These are phyloP conservation scores for Penicillium samsonianum DNA, from an alignment of 495 filamentous ascomycete genomes.

Conservation along the genomic window DNA sequence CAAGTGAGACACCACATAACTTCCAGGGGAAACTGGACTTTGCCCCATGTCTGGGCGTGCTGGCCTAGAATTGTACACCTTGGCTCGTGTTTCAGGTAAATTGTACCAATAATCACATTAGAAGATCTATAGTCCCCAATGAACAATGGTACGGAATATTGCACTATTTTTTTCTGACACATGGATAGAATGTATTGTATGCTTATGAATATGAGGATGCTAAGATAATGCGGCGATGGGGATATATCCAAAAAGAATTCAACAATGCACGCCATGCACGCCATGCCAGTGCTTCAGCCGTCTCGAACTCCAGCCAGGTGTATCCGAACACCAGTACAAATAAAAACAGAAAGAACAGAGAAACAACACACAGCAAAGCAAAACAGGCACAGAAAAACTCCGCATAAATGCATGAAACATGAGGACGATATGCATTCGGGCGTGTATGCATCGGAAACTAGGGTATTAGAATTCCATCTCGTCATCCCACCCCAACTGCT, in stretches of 20 bases:
- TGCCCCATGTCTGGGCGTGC: no score
- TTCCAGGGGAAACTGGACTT: no score
- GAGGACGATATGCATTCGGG: slow-evolving; percentile 13
- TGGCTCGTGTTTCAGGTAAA: no score
- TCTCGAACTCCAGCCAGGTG: slow-evolving; percentile 5
- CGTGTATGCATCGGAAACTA: slow-evolving; percentile 13
- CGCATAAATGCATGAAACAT: slow-evolving; percentile 6
- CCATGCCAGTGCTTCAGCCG: slow-evolving; percentile 7
- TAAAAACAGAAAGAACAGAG: not conserved
- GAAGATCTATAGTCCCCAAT: no score
- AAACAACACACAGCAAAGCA: not conserved
- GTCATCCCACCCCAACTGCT: slow-evolving; percentile 76
- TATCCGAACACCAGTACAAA: slow-evolving; percentile 5
- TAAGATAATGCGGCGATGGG: slow-evolving; percentile 4
- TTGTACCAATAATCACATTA: no score
- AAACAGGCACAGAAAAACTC: slow-evolving; percentile 1
- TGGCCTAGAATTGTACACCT: no score
- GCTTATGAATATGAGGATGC: slow-evolving; percentile 1
- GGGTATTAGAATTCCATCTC: slow-evolving; percentile 44
- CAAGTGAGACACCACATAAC: no score
- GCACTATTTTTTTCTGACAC: not conserved
- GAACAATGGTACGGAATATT: not conserved
- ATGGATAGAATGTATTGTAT: not conserved
- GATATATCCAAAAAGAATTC: slow-evolving; percentile 5
- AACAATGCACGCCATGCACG: slow-evolving; percentile 11